phyloP scores from a whole-genome alignment of 345 rosid genomes.

The Eucalyptus caleyi region DNA sequence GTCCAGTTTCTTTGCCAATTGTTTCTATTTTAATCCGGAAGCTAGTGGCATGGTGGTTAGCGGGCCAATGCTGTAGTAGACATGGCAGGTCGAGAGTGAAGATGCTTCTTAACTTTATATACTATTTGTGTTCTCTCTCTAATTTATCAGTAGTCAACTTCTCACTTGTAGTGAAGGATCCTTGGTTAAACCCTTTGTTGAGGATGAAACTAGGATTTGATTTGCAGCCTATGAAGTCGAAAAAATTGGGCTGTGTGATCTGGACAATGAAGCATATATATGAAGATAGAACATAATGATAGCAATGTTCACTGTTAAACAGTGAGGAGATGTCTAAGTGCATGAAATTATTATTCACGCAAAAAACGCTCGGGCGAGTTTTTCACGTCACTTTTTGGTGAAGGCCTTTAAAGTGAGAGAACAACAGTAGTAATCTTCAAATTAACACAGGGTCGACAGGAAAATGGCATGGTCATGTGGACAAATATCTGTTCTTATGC shows the following conservation, averaged over 20 bases:
- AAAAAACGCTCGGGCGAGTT: not conserved
- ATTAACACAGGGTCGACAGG: not conserved
- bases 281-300: not conserved
- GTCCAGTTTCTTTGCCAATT: not conserved
- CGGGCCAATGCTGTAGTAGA: not conserved
- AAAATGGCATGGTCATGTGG: not conserved
- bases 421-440: not conserved
- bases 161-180: not conserved
- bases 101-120: not conserved
- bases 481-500: not conserved
- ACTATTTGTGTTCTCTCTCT: not conserved
- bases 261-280: not conserved
- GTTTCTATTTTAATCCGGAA: not conserved
- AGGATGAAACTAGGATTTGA: not conserved
- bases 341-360: not conserved
- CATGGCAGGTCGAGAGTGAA: not conserved
- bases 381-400: not conserved
- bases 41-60: not conserved
- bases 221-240: not conserved
- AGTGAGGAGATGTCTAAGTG: not conserved
- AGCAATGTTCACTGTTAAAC: not conserved
- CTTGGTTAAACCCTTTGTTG: not conserved
- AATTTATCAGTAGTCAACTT: not conserved
- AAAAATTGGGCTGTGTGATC: not conserved
- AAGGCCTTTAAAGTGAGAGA: not conserved